Percentiles rank a stretch among this genome's conserved stretches.
These are phyloP conservation scores for Calonectria montana DNA, from an alignment of 2,329 filamentous ascomycete species.

Conservation along the genomic window DNA sequence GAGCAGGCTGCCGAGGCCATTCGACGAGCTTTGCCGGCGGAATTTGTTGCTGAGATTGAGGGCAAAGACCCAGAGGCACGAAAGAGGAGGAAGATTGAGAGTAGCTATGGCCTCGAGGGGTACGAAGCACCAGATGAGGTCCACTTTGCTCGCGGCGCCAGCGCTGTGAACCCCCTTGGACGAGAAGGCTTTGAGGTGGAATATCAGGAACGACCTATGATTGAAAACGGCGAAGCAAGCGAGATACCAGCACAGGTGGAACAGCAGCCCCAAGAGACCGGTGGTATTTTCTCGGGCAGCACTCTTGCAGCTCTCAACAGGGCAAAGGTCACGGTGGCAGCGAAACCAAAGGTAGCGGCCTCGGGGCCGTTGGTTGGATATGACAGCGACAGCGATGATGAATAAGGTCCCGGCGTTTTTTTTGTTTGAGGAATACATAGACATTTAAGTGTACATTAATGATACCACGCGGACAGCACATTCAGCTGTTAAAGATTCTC, in stretches of 20 bases:
- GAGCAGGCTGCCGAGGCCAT: conserved; percentile 98
- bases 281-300: conserved; percentile 83
- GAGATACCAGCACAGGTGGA: conserved; percentile 46
- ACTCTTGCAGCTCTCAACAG: conserved; percentile 83
- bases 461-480: conserved; percentile 42
- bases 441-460: conserved; percentile 43
- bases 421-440: conserved; percentile 37
- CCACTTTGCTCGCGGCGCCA: conserved; percentile 86
- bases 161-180: conserved; percentile 70
- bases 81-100: conserved; percentile 91
- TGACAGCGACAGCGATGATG: conserved; percentile 86
- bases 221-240: conserved; percentile 65
- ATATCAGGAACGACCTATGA: conserved; percentile 68
- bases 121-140: conserved; percentile 96
- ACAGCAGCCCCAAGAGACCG: conserved; percentile 50
- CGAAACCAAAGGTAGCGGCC: conserved; percentile 64
- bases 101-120: conserved; percentile 86
- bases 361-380: conserved; percentile 86
- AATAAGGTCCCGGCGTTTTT: conserved; percentile 48
- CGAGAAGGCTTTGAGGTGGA: conserved; percentile 72
- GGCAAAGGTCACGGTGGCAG: conserved; percentile 64
- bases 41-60: conserved; percentile 94
- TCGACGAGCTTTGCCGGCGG: conserved; percentile 84
- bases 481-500: conserved; percentile 84
- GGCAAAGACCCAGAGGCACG: conserved; percentile 87